Base-by-base conservation (phyloP, 106 monocot species). In the Vanilla planifolia region DNA sequence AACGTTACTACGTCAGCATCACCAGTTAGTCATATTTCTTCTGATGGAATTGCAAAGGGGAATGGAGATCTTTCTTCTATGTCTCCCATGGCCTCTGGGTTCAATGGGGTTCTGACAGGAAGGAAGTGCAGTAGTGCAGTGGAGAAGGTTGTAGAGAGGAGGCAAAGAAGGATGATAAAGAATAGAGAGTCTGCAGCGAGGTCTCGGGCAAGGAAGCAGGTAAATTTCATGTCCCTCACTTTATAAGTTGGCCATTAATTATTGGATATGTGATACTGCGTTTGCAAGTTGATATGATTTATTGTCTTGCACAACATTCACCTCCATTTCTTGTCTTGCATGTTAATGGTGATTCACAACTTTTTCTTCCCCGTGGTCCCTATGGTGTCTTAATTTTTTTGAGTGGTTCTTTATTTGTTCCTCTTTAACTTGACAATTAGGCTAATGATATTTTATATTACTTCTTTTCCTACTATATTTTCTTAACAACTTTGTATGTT, bases 111-210 rank as follows among this genome's bases (percentile, higher is more conserved):
- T 1, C 3, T 39, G 39, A 39, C 7, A 10, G 39, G 39, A 39
- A 39, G 39, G 39, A 39, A 39, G 39, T 39, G 63, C 51, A 30
- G 62, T 22, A 52, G 72, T 10, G 64, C 40, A 8, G 81, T 68
- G 55, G 70, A 70, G 48, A 70, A 70, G 62, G 61, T 70, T 23
- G 70, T 70, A 22, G 70, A 67, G 43, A 56, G 59, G 74, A 66
- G 66, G 41, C 67, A 59, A 23, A 61, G 60, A 52, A 70, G 70
- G 70, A 70, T 70, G 70, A 70, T 70, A 8, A 70, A 70, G 52
- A 70, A 87, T 62, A 78, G 87, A 62, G 87, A 87, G 58, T 82
- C 82, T 8, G 87, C 87, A n/a, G 74, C 87, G 7, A 82, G 82
- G 48, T 87, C 87, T 1, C 67, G 87, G 8, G 87, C 82, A 2